Conservation (phyloP, 768 basidiomycete genomes). For the Phaffia tasmanica region DNA sequence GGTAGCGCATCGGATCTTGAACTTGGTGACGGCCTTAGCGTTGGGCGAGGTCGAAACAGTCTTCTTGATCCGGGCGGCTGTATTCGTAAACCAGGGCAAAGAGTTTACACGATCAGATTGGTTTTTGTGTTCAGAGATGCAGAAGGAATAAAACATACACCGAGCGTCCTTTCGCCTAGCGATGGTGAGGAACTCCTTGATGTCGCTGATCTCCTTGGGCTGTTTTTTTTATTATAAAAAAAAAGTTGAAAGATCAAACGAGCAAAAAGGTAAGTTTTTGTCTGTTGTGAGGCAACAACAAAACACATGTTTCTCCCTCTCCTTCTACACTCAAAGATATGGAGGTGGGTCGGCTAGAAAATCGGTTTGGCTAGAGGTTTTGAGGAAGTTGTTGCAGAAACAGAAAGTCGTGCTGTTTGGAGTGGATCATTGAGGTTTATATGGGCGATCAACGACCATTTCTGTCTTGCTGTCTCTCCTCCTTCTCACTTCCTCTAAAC, state of each 20-base stretch:
- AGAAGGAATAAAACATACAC: conserved; percentile 10
- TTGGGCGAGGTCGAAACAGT: conserved; percentile 48
- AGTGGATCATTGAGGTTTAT: no score
- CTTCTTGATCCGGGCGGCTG: conserved; percentile 98
- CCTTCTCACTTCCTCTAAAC: no score
- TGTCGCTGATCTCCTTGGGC: conserved; percentile 97
- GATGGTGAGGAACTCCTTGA: conserved; percentile 97
- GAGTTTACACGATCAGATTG: background rate
- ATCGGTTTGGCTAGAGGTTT: no score
- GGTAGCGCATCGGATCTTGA: conserved; percentile 94
- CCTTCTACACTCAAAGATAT: no score
- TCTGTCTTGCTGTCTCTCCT: no score
- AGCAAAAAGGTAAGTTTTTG: conserved; percentile 2
- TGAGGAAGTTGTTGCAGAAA: no score
- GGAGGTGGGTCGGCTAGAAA: no score
- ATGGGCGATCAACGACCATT: no score
- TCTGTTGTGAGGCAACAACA: no score
- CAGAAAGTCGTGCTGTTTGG: no score
- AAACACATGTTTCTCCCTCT: no score
- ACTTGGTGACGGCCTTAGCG: conserved; percentile 55
- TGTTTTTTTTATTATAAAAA: conserved; percentile 34
- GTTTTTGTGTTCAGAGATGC: background rate
- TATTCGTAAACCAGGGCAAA: background rate
- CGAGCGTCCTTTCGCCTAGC: conserved; percentile 89
- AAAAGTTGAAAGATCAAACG: background rate